Evolutionary conservation across 2,329 filamentous ascomycete genomes (phyloP), one percentile per base, ranked within the genome.

Genomic region (Dothistroma septosporum): DNA sequence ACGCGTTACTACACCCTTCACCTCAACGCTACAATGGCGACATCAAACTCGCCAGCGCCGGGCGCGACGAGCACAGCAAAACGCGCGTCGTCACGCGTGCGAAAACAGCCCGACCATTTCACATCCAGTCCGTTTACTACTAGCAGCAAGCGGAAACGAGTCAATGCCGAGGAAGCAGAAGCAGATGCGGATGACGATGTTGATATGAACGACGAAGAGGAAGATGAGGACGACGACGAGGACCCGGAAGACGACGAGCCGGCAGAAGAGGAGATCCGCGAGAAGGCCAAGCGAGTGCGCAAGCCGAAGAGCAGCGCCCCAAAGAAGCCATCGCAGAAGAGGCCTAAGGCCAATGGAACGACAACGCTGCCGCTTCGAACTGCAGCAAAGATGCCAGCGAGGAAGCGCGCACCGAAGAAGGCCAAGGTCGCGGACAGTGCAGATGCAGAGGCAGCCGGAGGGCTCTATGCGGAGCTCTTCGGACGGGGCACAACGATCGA

Each of bases 401-500:
- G 74, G 68, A 78, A 77, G 60, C 67, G 76, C 41, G 75, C 78
- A 48, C 80, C 80, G 61, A 72, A 79, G 68, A 85, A 82, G 66
- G 77, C 78, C 52, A 80, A 79, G 47, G 74, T 80, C 24, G 78
- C 81, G 62, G 80, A 81, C 60, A 82, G 79, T 68, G 77, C 80
- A 60, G 78, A 81, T 58, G 79, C 78, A 11, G 78, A 81, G 46
- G 79, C 83, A 62, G 78, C 77, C 21, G 84, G 77, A 54, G 80
- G 85, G 10, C 73, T 88, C 16, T 88, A 84, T 69, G 83, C 81
- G 64, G 83, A 87, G 67, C 79, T 87, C 16, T 87, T 87, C 70
- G 81, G 80, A 33, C 78, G 79, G 64, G 80, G 77, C 55, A 79
- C 82, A 64, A 79, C 78, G 44, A 71, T 82, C 24, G 83, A 87